Base-by-base conservation (phyloP, 2,329 filamentous ascomycete genomes). In the Aureobasidium uvarum region DNA sequence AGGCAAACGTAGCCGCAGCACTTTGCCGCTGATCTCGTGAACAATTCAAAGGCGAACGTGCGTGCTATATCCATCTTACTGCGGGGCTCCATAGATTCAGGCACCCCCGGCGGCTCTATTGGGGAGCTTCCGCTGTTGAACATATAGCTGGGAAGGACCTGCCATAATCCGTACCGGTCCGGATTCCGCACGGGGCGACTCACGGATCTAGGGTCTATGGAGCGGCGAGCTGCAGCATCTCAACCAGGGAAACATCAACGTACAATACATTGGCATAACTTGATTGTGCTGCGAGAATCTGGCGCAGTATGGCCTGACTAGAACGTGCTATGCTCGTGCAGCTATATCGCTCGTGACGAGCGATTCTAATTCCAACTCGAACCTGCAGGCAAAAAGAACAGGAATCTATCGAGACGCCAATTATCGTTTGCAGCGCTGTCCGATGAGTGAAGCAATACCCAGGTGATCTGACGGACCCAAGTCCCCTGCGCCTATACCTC, bases 21-120 rank as follows among this genome's bases (percentile, higher is more conserved):
- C n/a, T 63, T 45, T 48, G 38, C 58, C 60, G 60, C 60, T 54
- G 48, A 63, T 63, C 60, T 63, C 60, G 60, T 63, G 60, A 63
- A 48, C 60, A 63, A n/a, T 14, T 52, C 48, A 38, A 52, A 38
- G 46, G 3, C 23, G 36, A 52, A 54, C 60, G 60, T 63, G 60
- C 60, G 58, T 62, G 58, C 58, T 62, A 62, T 51, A 62, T 41
- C 16, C 58, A 63, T 54, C 60, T 63, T 23, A 54, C 46, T 54
- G 60, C 38, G 60, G 60, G 46, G 48, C 23, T 63, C 46, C 58
- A 48, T 51, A 41, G 33, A 46, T 28, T 28, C 58, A 62, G 58
- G 58, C 58, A 62, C 46, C 31, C 51, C 45, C 45, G 58, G n/a
- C 36, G 23, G 45, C 43, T 51, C 33, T 23, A 36, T 62, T 28